These are phyloP conservation scores for Cyberlindnera samutprakarnensis DNA, from an alignment of 805 yeast genomes.

Conservation along the genomic window DNA sequence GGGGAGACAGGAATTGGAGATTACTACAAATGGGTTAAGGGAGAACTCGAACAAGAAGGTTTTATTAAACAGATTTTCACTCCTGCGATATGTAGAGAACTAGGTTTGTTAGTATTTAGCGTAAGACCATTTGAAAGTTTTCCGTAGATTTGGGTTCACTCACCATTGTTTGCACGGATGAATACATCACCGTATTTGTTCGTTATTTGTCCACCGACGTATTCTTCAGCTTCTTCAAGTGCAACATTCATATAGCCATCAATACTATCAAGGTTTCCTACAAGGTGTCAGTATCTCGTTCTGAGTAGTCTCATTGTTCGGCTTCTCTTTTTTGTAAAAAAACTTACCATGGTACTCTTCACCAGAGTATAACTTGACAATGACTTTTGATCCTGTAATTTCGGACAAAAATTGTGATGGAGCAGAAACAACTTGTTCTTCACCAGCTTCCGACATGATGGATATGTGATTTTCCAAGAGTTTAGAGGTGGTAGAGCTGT, in stretches of 20 bases:
- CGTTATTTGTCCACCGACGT: constrained; percentile 39
- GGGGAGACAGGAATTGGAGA: too few species aligned
- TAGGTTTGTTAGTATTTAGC: constrained; percentile 9
- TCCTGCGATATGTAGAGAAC: constrained; percentile 22
- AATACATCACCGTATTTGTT: constrained; percentile 70
- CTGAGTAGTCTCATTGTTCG: too few species aligned
- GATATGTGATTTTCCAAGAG: too few species aligned
- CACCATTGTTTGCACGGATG: constrained; percentile 81
- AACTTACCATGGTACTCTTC: constrained; percentile 65
- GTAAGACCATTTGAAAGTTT: too few species aligned
- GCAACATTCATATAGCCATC: constrained; percentile 98
- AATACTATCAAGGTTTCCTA: constrained; percentile 66
- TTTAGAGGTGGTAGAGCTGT: too few species aligned
- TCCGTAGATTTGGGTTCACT: constrained; percentile 23
- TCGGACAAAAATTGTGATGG: constrained; percentile 77
- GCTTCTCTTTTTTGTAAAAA: too few species aligned
- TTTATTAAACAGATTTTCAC: too few species aligned
- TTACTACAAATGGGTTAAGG: too few species aligned
- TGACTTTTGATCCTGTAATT: constrained; percentile 71
- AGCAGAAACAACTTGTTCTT: constrained; percentile 27
- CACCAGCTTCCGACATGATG: constrained; percentile 8
- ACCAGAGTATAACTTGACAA: constrained; percentile 82
- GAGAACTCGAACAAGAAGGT: too few species aligned
- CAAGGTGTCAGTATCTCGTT: not conserved
- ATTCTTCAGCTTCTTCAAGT: constrained; percentile 68